Conservation (phyloP, 2,329 filamentous ascomycete genomes). For the Apiospora aurea region DNA sequence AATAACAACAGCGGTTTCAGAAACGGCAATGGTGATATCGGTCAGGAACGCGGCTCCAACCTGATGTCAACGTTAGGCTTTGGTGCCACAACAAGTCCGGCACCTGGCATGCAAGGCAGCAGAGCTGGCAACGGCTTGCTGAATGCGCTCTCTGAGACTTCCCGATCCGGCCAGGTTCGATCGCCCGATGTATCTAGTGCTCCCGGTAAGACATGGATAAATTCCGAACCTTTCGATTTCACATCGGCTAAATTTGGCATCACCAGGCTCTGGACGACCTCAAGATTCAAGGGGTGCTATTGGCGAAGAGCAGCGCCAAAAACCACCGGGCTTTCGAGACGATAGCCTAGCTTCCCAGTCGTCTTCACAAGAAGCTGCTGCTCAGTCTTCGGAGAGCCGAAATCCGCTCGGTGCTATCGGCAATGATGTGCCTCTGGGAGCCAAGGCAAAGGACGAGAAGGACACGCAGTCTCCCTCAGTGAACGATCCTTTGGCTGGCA, state of each 20-base stretch:
- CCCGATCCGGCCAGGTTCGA: slow-evolving; percentile 57
- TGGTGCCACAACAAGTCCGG: slow-evolving; percentile 52
- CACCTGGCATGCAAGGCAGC: slow-evolving; percentile 49
- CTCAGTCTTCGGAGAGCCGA: slow-evolving; percentile 45
- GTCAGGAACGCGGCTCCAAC: slow-evolving; percentile 59
- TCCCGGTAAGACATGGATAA: slow-evolving; percentile 40
- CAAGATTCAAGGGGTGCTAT: slow-evolving; percentile 52
- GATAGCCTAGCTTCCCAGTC: slow-evolving; percentile 47
- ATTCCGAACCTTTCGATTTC: not conserved
- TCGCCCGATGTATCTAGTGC: slow-evolving; percentile 54
- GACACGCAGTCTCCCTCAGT: slow-evolving; percentile 49
- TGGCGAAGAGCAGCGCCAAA: slow-evolving; percentile 55
- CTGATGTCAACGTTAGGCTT: slow-evolving; percentile 64
- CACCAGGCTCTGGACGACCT: slow-evolving; percentile 46
- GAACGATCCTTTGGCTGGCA: slow-evolving; percentile 66
- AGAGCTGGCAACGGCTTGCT: slow-evolving; percentile 66
- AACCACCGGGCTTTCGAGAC: slow-evolving; percentile 52
- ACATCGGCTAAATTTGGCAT: slow-evolving; percentile 31
- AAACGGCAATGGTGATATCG: slow-evolving; percentile 63
- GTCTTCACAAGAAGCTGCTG: slow-evolving; percentile 45
- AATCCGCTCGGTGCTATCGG: slow-evolving; percentile 57
- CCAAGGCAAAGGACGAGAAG: slow-evolving; percentile 53
- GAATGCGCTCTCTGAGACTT: slow-evolving; percentile 66
- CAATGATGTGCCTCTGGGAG: slow-evolving; percentile 47
- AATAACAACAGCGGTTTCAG: slow-evolving; percentile 50